These are phyloP conservation scores for Triticum monococcum DNA, from an alignment of 176 grass and related monocot species.

Conservation along the genomic window DNA sequence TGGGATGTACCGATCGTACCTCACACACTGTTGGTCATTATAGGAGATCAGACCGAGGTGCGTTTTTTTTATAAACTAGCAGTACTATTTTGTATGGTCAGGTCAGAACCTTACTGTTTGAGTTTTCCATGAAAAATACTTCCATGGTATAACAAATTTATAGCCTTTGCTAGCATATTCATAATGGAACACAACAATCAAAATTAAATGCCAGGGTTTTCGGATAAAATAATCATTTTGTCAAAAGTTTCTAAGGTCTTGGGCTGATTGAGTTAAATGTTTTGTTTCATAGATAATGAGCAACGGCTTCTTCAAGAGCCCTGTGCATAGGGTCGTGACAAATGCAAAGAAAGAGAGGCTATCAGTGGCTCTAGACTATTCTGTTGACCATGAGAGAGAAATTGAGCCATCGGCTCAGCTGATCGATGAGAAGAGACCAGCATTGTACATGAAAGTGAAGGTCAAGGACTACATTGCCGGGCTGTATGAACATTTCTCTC, in stretches of 20 bases:
- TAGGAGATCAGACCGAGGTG: conserved; percentile 47
- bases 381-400: conserved; percentile 28
- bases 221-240: no score
- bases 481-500: conserved; percentile 18
- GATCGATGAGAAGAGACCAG: conserved; percentile 24
- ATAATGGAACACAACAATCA: no score
- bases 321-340: conserved; percentile 47
- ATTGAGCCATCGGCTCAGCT: conserved; percentile 25
- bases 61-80: no score
- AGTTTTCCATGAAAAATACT: no score
- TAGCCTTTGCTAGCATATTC: no score
- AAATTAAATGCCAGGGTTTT: no score
- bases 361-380: conserved; percentile 42
- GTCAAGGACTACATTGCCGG: conserved; percentile 36
- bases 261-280: no score
- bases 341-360: conserved; percentile 46
- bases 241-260: no score
- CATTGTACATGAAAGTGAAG: conserved; percentile 39
- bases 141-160: no score
- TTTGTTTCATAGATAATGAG: conserved; percentile 43
- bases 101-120: no score
- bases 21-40: conserved; percentile 24
- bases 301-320: conserved; percentile 47
- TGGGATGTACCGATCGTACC: conserved; percentile 11
- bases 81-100: no score